phyloP scores from a whole-genome alignment of 441 rosid species.

The Croton setiger region DNA sequence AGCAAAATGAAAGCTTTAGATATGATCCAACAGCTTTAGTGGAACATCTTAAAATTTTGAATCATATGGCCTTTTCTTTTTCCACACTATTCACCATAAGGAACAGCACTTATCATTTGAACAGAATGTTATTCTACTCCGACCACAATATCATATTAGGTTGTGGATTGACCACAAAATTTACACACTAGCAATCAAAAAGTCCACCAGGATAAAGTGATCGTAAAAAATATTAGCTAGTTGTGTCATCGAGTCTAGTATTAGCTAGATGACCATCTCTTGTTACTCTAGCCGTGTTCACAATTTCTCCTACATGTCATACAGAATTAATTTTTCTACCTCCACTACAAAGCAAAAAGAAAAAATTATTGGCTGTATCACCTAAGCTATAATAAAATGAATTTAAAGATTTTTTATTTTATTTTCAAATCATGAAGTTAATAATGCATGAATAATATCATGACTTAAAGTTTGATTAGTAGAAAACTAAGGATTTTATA shows the following conservation, averaged over 20 bases:
- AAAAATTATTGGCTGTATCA: background rate
- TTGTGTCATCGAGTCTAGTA: too few species aligned
- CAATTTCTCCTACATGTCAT: background rate
- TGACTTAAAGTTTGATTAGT: too few species aligned
- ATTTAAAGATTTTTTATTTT: background rate
- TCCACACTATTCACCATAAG: background rate
- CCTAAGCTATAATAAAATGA: background rate
- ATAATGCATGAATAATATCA: too few species aligned
- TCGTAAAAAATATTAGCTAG: background rate
- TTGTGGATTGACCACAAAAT: background rate
- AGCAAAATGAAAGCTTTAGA: background rate
- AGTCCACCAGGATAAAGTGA: background rate
- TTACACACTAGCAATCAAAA: background rate
- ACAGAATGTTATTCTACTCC: too few species aligned
- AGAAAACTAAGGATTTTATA: too few species aligned
- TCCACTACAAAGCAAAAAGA: background rate
- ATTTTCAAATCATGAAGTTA: background rate
- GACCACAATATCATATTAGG: background rate
- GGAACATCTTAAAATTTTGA: background rate
- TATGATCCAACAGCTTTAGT: background rate
- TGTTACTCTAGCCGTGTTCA: background rate
- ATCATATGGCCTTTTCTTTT: background rate
- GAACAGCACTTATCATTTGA: background rate
- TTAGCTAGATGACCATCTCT: background rate
- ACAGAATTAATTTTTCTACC: background rate